A percentile compares a stretch with the other conserved stretches of the same genome.
phyloP scores from a whole-genome alignment of 331 rosid species.

The Malus hybrid region DNA sequence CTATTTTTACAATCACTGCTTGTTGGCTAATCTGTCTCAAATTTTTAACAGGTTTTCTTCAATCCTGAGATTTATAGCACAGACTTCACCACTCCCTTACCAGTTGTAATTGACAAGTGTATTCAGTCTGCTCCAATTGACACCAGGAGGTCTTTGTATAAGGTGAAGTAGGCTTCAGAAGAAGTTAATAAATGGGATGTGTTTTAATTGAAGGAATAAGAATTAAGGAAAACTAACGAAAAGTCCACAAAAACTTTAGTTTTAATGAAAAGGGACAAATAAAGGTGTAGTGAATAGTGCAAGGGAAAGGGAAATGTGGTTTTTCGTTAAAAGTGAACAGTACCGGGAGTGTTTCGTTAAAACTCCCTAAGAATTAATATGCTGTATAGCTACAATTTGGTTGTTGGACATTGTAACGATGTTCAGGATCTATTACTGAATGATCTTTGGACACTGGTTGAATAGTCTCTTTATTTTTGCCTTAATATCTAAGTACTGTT shows the following conservation, averaged over 20 bases:
- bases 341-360: too few species aligned
- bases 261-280: too few species aligned
- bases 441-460: background rate
- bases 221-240: background rate
- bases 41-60: slow-evolving; percentile 64
- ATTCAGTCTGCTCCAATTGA: slow-evolving; percentile 98
- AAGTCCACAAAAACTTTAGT: too few species aligned
- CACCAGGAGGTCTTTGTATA: slow-evolving; percentile 92
- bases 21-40: slow-evolving; percentile 1
- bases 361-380: background rate
- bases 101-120: slow-evolving; percentile 88
- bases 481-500: background rate
- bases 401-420: background rate
- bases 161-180: slow-evolving; percentile 41
- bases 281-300: too few species aligned
- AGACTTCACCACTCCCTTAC: slow-evolving; percentile 77
- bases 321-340: too few species aligned
- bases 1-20: background rate
- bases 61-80: slow-evolving; percentile 94
- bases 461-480: background rate
- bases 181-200: background rate
- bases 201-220: slow-evolving; percentile 4
- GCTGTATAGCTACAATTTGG: background rate
- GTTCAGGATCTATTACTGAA: background rate
- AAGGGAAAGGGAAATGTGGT: too few species aligned